Evolutionary conservation across 2,329 filamentous ascomycete genomes (phyloP).

Genomic region (Pseudopithomyces chartarum): DNA sequence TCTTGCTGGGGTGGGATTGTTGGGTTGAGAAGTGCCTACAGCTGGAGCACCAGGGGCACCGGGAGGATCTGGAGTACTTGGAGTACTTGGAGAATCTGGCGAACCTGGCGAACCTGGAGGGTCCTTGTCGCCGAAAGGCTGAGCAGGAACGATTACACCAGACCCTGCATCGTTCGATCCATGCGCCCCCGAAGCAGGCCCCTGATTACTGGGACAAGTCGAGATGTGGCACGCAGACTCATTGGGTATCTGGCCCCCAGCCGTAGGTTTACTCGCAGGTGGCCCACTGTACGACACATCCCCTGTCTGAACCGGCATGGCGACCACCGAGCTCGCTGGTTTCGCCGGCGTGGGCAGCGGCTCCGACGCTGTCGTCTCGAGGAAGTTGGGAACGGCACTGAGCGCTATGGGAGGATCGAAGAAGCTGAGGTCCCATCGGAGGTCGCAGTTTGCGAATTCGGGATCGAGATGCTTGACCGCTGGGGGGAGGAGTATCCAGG

Average conservation of each 20-base stretch:
- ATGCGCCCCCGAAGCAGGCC: background rate
- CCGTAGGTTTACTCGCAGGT: background rate
- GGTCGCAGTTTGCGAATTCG: background rate
- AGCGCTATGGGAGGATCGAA: conserved; percentile 5
- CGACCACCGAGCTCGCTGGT: conserved; percentile 1
- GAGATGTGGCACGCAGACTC: background rate
- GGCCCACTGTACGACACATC: background rate
- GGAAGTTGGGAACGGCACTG: background rate
- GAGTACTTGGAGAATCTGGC: background rate
- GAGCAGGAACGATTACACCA: background rate
- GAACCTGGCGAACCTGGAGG: background rate
- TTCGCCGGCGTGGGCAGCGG: background rate
- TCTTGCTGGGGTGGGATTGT: background rate
- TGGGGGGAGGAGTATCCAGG: conserved; percentile 1
- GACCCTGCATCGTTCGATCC: background rate
- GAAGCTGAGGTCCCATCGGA: background rate
- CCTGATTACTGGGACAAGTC: background rate
- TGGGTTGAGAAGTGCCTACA: background rate
- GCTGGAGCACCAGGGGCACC: background rate
- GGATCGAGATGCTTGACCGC: conserved; percentile 1
- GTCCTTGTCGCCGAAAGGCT: background rate
- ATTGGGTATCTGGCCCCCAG: background rate
- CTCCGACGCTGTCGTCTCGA: background rate
- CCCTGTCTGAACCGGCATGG: background rate
- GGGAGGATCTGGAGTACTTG: background rate